Conservation (phyloP, 495 filamentous ascomycete genomes). For the Eremomyces bilateralis region DNA sequence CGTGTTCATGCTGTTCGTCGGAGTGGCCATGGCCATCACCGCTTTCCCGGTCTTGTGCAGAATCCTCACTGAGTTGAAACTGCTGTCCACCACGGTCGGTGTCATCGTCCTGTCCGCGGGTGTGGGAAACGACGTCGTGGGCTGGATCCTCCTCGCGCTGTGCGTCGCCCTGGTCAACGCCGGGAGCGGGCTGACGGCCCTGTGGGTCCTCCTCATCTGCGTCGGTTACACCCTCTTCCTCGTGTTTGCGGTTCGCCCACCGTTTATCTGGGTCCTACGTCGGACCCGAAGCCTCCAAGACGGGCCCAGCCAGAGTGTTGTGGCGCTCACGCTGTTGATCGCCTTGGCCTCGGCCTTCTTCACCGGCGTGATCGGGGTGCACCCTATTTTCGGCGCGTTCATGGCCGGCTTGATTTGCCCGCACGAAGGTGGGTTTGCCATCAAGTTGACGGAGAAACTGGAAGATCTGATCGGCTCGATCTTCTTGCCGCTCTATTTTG, state of each 20-base stretch:
- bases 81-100: constrained; percentile 67
- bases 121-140: constrained; percentile 86
- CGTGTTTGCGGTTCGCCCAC: constrained; percentile 49
- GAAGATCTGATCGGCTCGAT: constrained; percentile 77
- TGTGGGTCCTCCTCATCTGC: constrained; percentile 65
- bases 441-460: constrained; percentile 87
- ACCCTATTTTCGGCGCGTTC: constrained; percentile 82
- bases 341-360: constrained; percentile 78
- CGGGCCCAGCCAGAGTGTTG: constrained; percentile 72
- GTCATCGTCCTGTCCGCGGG: constrained; percentile 83
- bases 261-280: constrained; percentile 53
- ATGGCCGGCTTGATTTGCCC: constrained; percentile 80
- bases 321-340: constrained; percentile 62
- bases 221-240: constrained; percentile 63
- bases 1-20: constrained; percentile 79
- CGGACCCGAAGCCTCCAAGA: constrained; percentile 64
- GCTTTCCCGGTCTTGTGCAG: constrained; percentile 91
- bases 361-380: constrained; percentile 79
- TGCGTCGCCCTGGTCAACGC: constrained; percentile 91
- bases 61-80: constrained; percentile 80
- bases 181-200: constrained; percentile 57
- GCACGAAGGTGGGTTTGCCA: constrained; percentile 83
- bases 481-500: constrained; percentile 92
- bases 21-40: constrained; percentile 86
- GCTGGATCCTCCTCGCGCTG: constrained; percentile 79